phyloP scores from a whole-genome alignment of 2,329 filamentous ascomycete genomes.

The Akanthomyces dipterigenus region DNA sequence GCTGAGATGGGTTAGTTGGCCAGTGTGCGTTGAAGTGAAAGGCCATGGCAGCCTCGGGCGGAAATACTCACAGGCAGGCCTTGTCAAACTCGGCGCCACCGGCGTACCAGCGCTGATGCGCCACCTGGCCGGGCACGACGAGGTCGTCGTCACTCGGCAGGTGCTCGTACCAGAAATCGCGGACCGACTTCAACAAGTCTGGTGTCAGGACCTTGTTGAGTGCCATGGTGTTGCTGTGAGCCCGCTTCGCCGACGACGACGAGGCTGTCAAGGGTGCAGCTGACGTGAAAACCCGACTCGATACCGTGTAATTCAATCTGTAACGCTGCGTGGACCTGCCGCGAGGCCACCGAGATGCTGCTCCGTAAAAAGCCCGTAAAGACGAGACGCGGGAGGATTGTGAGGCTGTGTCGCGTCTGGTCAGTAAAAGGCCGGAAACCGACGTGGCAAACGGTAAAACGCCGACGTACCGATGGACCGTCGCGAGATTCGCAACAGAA shows the following conservation, averaged over 20 bases:
- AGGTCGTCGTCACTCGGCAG: conserved; percentile 20
- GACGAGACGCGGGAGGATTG: not conserved
- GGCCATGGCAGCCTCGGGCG: too few relatives aligned
- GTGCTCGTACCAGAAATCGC: conserved; percentile 34
- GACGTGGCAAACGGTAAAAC: not conserved
- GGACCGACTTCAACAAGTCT: conserved; percentile 23
- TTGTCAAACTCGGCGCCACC: conserved; percentile 28
- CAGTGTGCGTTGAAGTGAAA: not conserved
- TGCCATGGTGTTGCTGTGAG: not conserved
- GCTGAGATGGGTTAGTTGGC: conserved; percentile 15
- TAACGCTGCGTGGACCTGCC: not conserved
- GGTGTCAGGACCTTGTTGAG: conserved; percentile 20
- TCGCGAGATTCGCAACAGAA: not conserved
- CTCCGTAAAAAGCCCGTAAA: too few relatives aligned
- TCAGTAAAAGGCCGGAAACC: not conserved
- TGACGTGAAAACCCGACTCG: not conserved
- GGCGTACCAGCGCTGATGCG: conserved; percentile 29
- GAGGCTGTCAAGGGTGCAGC: not conserved
- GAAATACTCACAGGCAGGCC: conserved; percentile 26
- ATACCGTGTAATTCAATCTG: not conserved
- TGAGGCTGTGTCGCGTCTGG: not conserved
- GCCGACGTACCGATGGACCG: conserved; percentile 9
- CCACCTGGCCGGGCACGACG: conserved; percentile 20
- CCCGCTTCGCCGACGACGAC: not conserved
- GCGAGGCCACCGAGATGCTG: not conserved